Conservation (phyloP, 306 rosid species). For the Quercus wislizeni region DNA sequence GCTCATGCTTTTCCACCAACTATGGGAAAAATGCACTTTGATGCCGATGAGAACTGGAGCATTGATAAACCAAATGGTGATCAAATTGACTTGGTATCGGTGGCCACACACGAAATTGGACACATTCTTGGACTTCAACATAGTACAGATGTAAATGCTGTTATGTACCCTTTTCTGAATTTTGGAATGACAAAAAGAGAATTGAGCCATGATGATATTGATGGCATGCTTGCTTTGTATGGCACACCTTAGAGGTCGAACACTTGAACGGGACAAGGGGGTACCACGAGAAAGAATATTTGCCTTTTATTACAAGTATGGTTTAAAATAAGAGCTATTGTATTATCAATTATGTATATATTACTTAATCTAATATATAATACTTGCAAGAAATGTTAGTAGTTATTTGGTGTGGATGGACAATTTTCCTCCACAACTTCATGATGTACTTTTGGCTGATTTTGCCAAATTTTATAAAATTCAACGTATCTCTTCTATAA, state of each 20-base stretch:
- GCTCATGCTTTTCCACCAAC: conserved; percentile 2
- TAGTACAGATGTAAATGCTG: background rate
- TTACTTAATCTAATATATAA: too few relatives aligned
- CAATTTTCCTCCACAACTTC: too few relatives aligned
- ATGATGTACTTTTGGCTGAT: too few relatives aligned
- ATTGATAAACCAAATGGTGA: background rate
- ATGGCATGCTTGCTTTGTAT: background rate
- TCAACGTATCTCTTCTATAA: too few relatives aligned
- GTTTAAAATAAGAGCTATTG: too few relatives aligned
- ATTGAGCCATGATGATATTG: background rate
- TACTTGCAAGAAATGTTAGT: too few relatives aligned
- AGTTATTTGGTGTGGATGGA: too few relatives aligned
- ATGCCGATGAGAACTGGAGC: conserved; percentile 22
- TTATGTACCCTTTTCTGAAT: background rate
- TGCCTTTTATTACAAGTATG: too few relatives aligned
- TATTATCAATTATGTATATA: too few relatives aligned
- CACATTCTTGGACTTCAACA: conserved; percentile 30
- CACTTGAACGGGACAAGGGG: too few relatives aligned
- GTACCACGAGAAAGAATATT: too few relatives aligned
- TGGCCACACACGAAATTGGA: conserved; percentile 29
- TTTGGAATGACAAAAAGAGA: background rate
- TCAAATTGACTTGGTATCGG: background rate
- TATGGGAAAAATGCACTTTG: conserved; percentile 6
- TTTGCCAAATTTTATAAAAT: too few relatives aligned
- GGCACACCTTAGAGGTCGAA: background rate